Percentiles rank a stretch among this genome's conserved stretches.
These are phyloP conservation scores for Hanseniaspora guilliermondii DNA, from an alignment of 805 yeast species.

Conservation along the genomic window DNA sequence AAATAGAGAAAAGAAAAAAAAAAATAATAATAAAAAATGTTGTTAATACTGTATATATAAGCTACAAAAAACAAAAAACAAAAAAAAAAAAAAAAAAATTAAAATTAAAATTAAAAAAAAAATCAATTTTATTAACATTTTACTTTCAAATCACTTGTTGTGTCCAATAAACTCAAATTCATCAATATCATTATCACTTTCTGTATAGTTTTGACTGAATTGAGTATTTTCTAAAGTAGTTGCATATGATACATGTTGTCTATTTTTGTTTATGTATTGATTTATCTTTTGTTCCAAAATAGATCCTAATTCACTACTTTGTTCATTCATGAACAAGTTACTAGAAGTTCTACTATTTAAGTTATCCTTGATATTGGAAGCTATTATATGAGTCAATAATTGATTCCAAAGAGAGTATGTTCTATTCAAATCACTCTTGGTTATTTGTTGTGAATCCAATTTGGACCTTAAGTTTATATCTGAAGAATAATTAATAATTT, in stretches of 20 bases:
- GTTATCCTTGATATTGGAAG: background rate
- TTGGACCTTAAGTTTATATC: constrained; percentile 3
- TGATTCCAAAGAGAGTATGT: background rate
- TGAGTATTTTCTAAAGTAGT: constrained; percentile 4
- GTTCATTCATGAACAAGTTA: background rate
- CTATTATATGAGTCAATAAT: constrained; percentile 1
- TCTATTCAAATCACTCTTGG: background rate
- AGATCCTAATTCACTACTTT: background rate
- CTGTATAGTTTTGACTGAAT: background rate
- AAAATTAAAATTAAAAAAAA: too few relatives aligned
- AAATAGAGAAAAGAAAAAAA: too few relatives aligned
- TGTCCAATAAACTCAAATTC: background rate
- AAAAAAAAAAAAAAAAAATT: too few relatives aligned
- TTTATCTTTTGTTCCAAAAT: background rate
- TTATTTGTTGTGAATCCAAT: background rate
- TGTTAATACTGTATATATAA: background rate
- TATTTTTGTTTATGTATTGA: constrained; percentile 1
- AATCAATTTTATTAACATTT: too few relatives aligned
- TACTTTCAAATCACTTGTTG: background rate
- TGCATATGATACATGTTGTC: constrained; percentile 2
- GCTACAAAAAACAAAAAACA: too few relatives aligned
- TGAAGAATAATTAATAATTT: constrained; percentile 6
- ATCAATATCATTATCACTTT: background rate
- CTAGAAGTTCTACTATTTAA: background rate
- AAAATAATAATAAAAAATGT: too few relatives aligned